Base-by-base conservation (phyloP, 257 asterid species). In the Solanum tacnaense region DNA sequence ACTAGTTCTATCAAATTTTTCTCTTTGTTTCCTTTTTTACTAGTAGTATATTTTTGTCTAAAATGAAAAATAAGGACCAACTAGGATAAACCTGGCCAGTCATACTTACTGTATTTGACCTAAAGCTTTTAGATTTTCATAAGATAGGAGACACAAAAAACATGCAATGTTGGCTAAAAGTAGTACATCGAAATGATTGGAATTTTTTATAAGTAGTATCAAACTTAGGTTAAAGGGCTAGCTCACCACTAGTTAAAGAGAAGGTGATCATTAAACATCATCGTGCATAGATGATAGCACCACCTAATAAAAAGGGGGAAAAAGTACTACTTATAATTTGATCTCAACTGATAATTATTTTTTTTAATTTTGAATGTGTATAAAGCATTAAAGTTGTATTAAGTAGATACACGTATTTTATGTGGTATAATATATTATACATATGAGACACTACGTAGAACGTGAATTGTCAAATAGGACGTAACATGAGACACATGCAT, bases 141-240 rank as follows among this genome's bases (percentile, higher is more conserved):
- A 41, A 27, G n/a, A 79, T 31, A 27, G 2, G 62, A 15, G 85
- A 87, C 87, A 90, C 38, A 13, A 8, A 32, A 34, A 88, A 88
- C 91, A 78, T 90, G 92, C 71, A 32, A 25, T 86, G 92, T 90
- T 70, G 32, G 39, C 85, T 84, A 73, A 86, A 74, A 74, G 71
- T 65, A 15, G 27, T 8, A 70, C 89, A 86, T 81, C 9, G 18
- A 39, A 86, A 38, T 78, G 83, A 90, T 90, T 90, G 88, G 44
- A 76, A 56, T 13, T 38, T 67, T 39, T 78, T 6, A 8, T 15
- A 79, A 15, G 62, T 25, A 7, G 32, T 41, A 13, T 44, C 65
- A 79, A 39, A 90, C 81, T 67, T 21, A 32, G 70, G 23, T 58
- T 41, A 41, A 70, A 52, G 46, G 60, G 12, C 25, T 58, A 58